These are phyloP conservation scores for Phytophthora multivora DNA, from an alignment of 352 stramenopile genomes.

Conservation along the genomic window DNA sequence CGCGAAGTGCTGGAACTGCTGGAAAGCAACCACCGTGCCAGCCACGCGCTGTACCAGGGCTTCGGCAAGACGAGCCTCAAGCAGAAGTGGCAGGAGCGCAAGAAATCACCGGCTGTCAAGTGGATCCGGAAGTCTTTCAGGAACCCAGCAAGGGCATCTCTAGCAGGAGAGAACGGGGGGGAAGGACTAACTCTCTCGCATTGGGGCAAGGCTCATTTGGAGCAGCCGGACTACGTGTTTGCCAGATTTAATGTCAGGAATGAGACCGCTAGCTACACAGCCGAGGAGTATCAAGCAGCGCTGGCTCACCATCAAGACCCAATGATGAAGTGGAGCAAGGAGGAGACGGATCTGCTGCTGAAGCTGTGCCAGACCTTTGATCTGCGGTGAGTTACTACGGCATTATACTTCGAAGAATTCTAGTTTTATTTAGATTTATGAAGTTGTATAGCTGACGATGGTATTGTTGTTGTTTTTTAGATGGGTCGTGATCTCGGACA, in stretches of 20 bases:
- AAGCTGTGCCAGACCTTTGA: conserved; percentile 59
- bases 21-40: conserved; percentile 63
- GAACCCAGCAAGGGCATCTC: conserved; percentile 53
- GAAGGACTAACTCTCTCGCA: conserved; percentile 56
- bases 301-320: conserved; percentile 48
- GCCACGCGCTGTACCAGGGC: conserved; percentile 66
- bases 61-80: conserved; percentile 63
- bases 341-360: conserved; percentile 64
- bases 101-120: conserved; percentile 54
- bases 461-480: conserved; percentile 22
- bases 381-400: conserved; percentile 33
- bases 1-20: conserved; percentile 69
- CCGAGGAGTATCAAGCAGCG: conserved; percentile 55
- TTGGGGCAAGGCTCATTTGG: conserved; percentile 66
- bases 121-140: conserved; percentile 70
- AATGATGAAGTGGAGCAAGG: conserved; percentile 65
- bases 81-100: conserved; percentile 65
- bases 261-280: conserved; percentile 52
- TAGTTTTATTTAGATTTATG: neutral
- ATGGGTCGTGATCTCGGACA: conserved; percentile 68
- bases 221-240: conserved; percentile 70
- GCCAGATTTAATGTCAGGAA: conserved; percentile 69
- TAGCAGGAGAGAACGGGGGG: conserved; percentile 46
- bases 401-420: neutral
- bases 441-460: neutral